Conservation (phyloP, 495 filamentous ascomycete species). For the Podospora comata region DNA sequence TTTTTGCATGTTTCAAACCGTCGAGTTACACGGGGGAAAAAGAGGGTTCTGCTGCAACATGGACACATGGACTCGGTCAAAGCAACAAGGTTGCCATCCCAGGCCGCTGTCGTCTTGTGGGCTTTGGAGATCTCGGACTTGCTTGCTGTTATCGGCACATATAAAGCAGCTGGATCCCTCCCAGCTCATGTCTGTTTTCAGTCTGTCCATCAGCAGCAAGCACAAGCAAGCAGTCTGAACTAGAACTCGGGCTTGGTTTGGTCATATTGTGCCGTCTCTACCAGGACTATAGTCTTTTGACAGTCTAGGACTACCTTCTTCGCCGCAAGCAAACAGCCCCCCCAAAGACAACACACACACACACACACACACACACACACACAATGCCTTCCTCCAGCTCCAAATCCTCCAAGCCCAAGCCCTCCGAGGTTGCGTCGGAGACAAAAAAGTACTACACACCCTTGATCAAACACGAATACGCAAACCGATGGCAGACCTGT, state of each 20-base stretch:
- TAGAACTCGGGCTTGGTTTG: neutral
- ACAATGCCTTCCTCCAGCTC: slow-evolving; percentile 51
- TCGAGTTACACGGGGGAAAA: slow-evolving; percentile 2
- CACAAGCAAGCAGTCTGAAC: neutral
- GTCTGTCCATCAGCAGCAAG: neutral
- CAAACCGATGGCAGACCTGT: slow-evolving; percentile 42
- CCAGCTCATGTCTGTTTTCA: neutral
- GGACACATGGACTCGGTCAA: neutral
- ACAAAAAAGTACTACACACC: slow-evolving; percentile 64
- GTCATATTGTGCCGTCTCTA: neutral
- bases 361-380: neutral
- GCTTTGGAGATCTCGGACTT: slow-evolving; percentile 2
- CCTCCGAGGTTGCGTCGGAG: slow-evolving; percentile 66
- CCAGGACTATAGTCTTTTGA: neutral
- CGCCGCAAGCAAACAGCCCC: neutral
- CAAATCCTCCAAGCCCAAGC: slow-evolving; percentile 55
- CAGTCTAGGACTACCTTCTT: neutral
- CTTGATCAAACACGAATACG: slow-evolving; percentile 51
- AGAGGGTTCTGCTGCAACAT: neutral
- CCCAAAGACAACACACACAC: no score
- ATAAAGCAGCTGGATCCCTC: slow-evolving; percentile 15
- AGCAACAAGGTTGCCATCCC: neutral
- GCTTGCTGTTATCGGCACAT: slow-evolving; percentile 10
- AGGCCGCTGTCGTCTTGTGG: neutral
- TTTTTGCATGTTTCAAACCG: slow-evolving; percentile 6